Conservation (phyloP, 805 yeast genomes). For the Candida ficus region DNA sequence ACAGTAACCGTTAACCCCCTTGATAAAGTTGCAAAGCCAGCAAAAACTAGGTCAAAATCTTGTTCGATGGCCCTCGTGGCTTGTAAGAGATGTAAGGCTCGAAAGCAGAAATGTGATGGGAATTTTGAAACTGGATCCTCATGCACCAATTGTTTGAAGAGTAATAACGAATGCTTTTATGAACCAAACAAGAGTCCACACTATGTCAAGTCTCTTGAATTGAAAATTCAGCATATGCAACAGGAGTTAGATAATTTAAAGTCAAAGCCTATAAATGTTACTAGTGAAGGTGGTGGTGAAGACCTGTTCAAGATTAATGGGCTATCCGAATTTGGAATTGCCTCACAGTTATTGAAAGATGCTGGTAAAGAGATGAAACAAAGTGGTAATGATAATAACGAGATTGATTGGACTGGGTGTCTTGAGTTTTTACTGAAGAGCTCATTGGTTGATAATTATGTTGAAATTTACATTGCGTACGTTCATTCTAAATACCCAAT, state of each 20-base stretch:
- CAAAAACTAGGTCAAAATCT: no score
- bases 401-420: conserved; percentile 3
- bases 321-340: background rate
- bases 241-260: background rate
- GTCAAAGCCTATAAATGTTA: background rate
- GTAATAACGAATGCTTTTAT: background rate
- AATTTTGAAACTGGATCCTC: background rate
- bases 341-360: background rate
- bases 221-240: background rate
- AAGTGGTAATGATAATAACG: background rate
- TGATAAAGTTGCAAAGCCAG: no score
- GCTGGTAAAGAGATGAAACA: background rate
- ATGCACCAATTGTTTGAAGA: background rate
- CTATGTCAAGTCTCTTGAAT: background rate
- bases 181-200: background rate
- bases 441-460: conserved; percentile 1
- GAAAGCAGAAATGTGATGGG: conserved; percentile 5
- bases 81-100: conserved; percentile 1
- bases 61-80: conserved; percentile 1
- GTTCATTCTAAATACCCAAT: conserved; percentile 4
- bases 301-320: background rate
- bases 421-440: background rate
- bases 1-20: no score
- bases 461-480: background rate
- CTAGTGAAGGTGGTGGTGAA: background rate